Conservation (phyloP, 208 protist species). For the Leishmania lainsoni region DNA sequence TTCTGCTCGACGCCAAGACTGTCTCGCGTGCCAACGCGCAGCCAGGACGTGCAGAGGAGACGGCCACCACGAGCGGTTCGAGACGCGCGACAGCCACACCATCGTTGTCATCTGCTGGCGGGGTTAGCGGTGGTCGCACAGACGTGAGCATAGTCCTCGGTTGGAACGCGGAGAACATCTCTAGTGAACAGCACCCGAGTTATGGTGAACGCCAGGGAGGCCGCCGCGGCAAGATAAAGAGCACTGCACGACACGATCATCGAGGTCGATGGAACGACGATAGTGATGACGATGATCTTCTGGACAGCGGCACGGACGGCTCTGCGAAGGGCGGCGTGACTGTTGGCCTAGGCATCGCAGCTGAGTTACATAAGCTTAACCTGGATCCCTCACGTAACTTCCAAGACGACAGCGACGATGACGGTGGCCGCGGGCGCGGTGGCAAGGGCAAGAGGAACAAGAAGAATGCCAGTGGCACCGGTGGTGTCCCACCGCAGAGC, state of each 20-base stretch:
- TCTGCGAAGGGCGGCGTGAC: not conserved
- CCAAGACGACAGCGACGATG: slow-evolving; percentile 16
- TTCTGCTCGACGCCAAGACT: slow-evolving; percentile 20
- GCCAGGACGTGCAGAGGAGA: slow-evolving; percentile 7
- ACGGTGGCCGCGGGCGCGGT: slow-evolving; percentile 22
- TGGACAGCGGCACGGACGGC: not conserved
- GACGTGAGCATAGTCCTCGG: slow-evolving; percentile 19
- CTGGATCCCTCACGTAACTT: slow-evolving; percentile 29
- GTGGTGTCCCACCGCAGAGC: not conserved
- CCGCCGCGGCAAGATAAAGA: not conserved
- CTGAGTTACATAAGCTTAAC: slow-evolving; percentile 32
- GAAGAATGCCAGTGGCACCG: slow-evolving; percentile 11
- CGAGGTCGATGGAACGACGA: not conserved
- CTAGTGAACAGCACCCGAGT: not conserved
- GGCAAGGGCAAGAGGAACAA: slow-evolving; percentile 36
- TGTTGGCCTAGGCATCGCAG: slow-evolving; percentile 17
- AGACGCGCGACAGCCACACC: not conserved
- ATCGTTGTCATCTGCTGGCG: slow-evolving; percentile 4
- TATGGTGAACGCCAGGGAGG: not conserved
- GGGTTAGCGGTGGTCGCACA: not conserved
- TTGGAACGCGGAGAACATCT: not conserved
- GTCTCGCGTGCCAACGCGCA: slow-evolving; percentile 30
- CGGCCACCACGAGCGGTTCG: not conserved
- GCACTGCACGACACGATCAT: not conserved
- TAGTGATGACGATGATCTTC: not conserved